These are phyloP conservation scores for Pyrenophora seminiperda DNA, from an alignment of 2,329 filamentous ascomycete species.

Conservation along the genomic window DNA sequence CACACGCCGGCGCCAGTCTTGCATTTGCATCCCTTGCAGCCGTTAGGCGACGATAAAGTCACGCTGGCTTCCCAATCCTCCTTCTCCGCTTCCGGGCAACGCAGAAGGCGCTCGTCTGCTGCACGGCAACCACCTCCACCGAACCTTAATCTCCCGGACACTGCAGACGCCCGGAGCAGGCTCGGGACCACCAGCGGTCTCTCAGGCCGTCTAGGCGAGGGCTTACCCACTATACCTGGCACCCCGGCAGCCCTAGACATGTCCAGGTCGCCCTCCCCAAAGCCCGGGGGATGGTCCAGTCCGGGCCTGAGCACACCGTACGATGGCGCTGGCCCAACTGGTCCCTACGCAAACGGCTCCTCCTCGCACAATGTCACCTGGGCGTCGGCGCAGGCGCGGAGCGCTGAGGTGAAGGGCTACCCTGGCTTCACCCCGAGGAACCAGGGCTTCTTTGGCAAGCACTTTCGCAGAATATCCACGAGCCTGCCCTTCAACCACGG, in stretches of 20 bases:
- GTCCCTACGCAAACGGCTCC: slow-evolving; percentile 62
- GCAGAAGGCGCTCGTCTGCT: slow-evolving; percentile 49
- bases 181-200: slow-evolving; percentile 43
- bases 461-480: slow-evolving; percentile 79
- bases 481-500: slow-evolving; percentile 72
- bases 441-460: slow-evolving; percentile 84
- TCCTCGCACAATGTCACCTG: slow-evolving; percentile 67
- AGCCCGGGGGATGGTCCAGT: slow-evolving; percentile 86
- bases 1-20: slow-evolving; percentile 28
- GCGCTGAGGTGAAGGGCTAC: slow-evolving; percentile 73
- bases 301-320: slow-evolving; percentile 73
- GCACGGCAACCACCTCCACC: slow-evolving; percentile 41
- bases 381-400: slow-evolving; percentile 81
- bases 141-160: slow-evolving; percentile 39
- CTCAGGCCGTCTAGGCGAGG: slow-evolving; percentile 39
- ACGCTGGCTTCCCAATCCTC: slow-evolving; percentile 48
- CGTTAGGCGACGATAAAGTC: slow-evolving; percentile 34
- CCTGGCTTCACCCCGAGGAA: slow-evolving; percentile 80
- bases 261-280: slow-evolving; percentile 87
- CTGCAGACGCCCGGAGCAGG: slow-evolving; percentile 30
- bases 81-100: slow-evolving; percentile 47
- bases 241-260: slow-evolving; percentile 57
- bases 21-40: slow-evolving; percentile 36
- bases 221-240: slow-evolving; percentile 46
- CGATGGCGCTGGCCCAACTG: slow-evolving; percentile 68